Base-by-base conservation (phyloP, 345 rosid genomes). In the Salix brachista region DNA sequence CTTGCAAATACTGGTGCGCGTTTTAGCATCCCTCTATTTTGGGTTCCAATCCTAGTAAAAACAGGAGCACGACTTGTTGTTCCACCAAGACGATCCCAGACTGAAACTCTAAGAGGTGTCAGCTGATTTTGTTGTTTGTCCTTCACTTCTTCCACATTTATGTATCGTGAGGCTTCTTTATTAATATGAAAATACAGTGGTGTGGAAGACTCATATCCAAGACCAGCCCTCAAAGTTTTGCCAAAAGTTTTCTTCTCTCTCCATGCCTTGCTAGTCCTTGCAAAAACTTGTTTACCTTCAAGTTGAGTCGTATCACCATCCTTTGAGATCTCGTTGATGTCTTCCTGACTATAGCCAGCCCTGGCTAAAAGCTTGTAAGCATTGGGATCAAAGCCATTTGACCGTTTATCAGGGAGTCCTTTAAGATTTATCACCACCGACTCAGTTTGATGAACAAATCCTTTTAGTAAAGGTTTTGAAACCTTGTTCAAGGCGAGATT, bases 281-380 rank as follows among this genome's bases (percentile, higher is more conserved):
- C 19, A 6, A 5, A n/a, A 50, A 4, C 36, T 36, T 32, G 56
- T 50, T 50, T 50, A 50, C 5, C 56, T 50, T 48, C 54, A 48
- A 48, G 54, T 48, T 48, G 21, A 48, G 54, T 48, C 0, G 8
- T 17, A 48, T 48, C 21, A 48, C 21, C 54, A 48, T 48, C 54
- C 54, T 48, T 64, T 12, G 32, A 14, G 23, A 25, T 12, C 16
- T 60, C 2, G 12, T 60, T n/a, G 28, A 60, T 60, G 11, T 37
- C 30, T 0, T 61, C 34, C 1, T 8, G 3, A 30, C 28, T 56
- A 26, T 58, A 77, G 0, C 69, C 69, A 1, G 2, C 62, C 21
- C 12, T 77, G 0, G 79, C 66, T 18, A 77, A 58, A 12, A 70
- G 37, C 52, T 39, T 69, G 17, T 68, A 77, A 60, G 74, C 61